These are phyloP conservation scores for Candida tibetensis DNA, from an alignment of 805 yeast genomes.

Conservation along the genomic window DNA sequence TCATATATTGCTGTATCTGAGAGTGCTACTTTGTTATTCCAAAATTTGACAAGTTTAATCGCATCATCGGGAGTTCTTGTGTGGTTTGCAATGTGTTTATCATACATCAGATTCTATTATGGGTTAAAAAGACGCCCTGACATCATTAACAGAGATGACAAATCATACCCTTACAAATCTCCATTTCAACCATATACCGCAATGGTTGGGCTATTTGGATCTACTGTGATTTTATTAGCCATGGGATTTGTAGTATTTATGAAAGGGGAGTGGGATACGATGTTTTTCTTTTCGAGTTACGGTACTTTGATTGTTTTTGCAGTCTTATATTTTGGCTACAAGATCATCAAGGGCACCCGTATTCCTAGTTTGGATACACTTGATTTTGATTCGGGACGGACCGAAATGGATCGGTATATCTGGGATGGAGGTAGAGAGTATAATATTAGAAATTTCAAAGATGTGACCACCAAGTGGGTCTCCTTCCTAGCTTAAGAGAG, in stretches of 20 bases:
- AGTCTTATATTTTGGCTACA: constrained; percentile 52
- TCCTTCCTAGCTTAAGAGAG: constrained; percentile 31
- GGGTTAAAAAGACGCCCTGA: constrained; percentile 63
- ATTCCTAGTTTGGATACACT: constrained; percentile 67
- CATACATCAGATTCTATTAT: constrained; percentile 61
- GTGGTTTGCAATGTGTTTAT: constrained; percentile 72
- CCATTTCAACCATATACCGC: constrained; percentile 72
- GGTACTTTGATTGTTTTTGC: constrained; percentile 56
- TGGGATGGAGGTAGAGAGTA: constrained; percentile 72
- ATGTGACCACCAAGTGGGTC: constrained; percentile 28
- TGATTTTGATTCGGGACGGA: constrained; percentile 79
- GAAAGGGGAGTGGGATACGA: constrained; percentile 54
- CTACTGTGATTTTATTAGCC: constrained; percentile 47
- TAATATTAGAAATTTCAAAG: constrained; percentile 31
- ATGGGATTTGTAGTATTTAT: constrained; percentile 66
- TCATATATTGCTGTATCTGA: constrained; percentile 59
- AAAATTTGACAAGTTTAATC: constrained; percentile 61
- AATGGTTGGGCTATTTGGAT: constrained; percentile 56
- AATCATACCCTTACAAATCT: constrained; percentile 64
- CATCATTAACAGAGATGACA: constrained; percentile 59
- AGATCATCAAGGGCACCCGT: constrained; percentile 57
- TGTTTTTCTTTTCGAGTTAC: constrained; percentile 63
- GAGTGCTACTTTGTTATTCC: constrained; percentile 60
- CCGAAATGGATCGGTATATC: constrained; percentile 75
- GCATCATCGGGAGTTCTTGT: constrained; percentile 75